These are phyloP conservation scores for Firmiana major DNA, from an alignment of 345 rosid species.

Conservation along the genomic window DNA sequence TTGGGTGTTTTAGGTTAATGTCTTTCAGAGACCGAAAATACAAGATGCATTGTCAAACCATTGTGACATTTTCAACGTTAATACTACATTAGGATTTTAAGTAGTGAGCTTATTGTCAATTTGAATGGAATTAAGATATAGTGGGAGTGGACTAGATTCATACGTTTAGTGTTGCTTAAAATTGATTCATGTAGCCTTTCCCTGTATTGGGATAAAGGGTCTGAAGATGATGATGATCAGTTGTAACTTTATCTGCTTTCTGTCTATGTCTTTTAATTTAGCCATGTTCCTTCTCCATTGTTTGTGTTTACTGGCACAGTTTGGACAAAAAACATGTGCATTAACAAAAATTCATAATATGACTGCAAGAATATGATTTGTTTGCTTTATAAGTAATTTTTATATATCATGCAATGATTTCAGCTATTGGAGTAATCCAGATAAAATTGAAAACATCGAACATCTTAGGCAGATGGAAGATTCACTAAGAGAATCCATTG, in stretches of 20 bases:
- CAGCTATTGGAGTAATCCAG: conserved; percentile 76
- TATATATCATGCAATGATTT: conserved; percentile 19
- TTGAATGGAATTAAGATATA: neutral
- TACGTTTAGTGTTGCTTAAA: neutral
- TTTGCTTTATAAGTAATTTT: conserved; percentile 5
- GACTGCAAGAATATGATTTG: neutral
- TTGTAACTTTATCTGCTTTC: neutral
- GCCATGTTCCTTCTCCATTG: neutral
- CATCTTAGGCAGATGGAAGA: conserved; percentile 76
- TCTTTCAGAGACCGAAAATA: neutral
- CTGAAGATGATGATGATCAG: no score
- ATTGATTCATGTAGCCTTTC: no score
- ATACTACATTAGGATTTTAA: neutral
- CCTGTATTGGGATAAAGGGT: no score
- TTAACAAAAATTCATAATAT: neutral
- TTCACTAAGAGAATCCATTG: conserved; percentile 61
- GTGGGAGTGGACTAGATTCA: neutral
- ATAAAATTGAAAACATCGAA: conserved; percentile 59
- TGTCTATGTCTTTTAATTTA: neutral
- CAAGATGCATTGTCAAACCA: conserved; percentile 9
- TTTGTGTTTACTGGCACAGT: neutral
- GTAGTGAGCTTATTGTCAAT: neutral
- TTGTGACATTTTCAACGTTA: neutral
- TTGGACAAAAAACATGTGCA: neutral
- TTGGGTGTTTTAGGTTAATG: conserved; percentile 3